These are phyloP conservation scores for Sarocladium strictum DNA, from an alignment of 2,329 filamentous ascomycete genomes.

Conservation along the genomic window DNA sequence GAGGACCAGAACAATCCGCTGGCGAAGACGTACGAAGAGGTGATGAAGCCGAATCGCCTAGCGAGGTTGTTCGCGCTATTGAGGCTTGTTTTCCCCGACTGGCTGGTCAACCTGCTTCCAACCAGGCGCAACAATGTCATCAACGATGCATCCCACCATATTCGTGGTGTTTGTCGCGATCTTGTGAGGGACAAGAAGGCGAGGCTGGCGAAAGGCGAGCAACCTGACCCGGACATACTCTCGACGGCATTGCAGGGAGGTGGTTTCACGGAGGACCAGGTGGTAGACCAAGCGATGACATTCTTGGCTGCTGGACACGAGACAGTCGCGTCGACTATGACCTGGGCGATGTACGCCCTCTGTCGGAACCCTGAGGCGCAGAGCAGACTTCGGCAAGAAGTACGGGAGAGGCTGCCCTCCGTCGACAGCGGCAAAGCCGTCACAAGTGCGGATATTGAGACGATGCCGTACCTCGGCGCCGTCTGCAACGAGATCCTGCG, in stretches of 20 bases:
- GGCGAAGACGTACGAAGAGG: conserved; percentile 46
- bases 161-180: conserved; percentile 60
- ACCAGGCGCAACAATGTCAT: conserved; percentile 65
- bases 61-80: conserved; percentile 53
- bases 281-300: conserved; percentile 88
- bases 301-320: conserved; percentile 80
- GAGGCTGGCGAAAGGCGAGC: conserved; percentile 39
- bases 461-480: conserved; percentile 72
- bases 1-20: conserved; percentile 54
- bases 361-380: conserved; percentile 61
- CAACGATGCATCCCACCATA: conserved; percentile 44
- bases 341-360: conserved; percentile 71
- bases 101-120: conserved; percentile 59
- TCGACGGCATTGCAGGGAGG: conserved; percentile 74
- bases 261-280: conserved; percentile 68
- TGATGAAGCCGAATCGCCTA: conserved; percentile 48
- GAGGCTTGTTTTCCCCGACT: conserved; percentile 54
- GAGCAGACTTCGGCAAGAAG: conserved; percentile 58
- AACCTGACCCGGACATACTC: conserved; percentile 64
- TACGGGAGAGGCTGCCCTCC: conserved; percentile 55
- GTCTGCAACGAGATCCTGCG: conserved; percentile 74
- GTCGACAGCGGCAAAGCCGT: conserved; percentile 28
- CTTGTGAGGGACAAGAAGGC: conserved; percentile 67
- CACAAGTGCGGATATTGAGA: conserved; percentile 53
- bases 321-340: conserved; percentile 69